Conservation (phyloP, 2,329 filamentous ascomycete species). For the Massarina eburnea region DNA sequence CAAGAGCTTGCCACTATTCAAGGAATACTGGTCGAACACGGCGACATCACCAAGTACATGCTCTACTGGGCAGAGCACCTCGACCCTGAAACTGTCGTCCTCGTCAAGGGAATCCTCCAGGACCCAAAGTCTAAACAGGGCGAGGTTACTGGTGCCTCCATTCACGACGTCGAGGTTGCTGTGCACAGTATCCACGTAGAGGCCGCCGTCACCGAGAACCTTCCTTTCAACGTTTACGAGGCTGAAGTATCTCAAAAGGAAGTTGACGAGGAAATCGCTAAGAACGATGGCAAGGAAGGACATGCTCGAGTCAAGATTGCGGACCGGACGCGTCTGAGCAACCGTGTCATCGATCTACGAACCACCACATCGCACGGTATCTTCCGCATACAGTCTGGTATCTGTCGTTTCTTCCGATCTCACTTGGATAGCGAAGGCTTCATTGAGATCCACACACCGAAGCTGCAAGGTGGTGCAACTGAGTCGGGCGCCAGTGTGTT, state of each 20-base stretch:
- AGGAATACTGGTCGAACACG: slow-evolving; percentile 70
- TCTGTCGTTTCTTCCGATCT: slow-evolving; percentile 77
- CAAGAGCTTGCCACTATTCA: slow-evolving; percentile 84
- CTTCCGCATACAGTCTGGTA: slow-evolving; percentile 80
- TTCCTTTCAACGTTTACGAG: slow-evolving; percentile 71
- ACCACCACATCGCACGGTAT: slow-evolving; percentile 86
- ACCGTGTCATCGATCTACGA: slow-evolving; percentile 80
- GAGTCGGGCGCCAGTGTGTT: slow-evolving; percentile 92
- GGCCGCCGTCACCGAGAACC: slow-evolving; percentile 60
- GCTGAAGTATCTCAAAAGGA: slow-evolving; percentile 64
- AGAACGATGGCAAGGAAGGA: slow-evolving; percentile 58
- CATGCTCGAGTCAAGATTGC: slow-evolving; percentile 63
- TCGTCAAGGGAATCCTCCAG: slow-evolving; percentile 73
- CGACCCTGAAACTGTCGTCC: slow-evolving; percentile 74
- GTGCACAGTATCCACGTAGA: slow-evolving; percentile 68
- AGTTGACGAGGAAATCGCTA: slow-evolving; percentile 53
- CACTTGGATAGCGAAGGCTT: slow-evolving; percentile 76
- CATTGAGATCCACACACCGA: slow-evolving; percentile 92
- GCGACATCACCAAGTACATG: slow-evolving; percentile 70
- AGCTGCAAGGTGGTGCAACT: slow-evolving; percentile 85
- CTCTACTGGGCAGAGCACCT: slow-evolving; percentile 86
- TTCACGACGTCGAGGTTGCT: slow-evolving; percentile 75
- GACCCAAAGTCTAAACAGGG: slow-evolving; percentile 66
- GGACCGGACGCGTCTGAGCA: slow-evolving; percentile 72
- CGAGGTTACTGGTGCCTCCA: slow-evolving; percentile 71